phyloP scores from a whole-genome alignment of 2,329 filamentous ascomycete genomes.

The Gnomoniopsis sp. region DNA sequence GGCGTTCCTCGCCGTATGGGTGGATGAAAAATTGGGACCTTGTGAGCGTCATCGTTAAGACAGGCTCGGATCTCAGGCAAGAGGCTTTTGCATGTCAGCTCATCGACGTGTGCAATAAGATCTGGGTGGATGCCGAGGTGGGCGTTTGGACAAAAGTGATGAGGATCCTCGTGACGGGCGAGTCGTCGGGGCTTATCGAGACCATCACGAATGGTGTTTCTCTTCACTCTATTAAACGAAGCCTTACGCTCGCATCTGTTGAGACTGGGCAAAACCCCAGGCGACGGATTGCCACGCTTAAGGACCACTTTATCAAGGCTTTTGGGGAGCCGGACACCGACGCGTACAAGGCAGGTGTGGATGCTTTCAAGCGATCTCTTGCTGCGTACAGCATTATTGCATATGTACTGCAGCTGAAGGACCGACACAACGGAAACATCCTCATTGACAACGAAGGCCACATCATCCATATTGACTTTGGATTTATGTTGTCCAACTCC shows the following conservation, averaged over 20 bases:
- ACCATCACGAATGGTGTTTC: constrained; percentile 87
- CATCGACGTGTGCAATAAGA: constrained; percentile 76
- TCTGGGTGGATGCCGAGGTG: constrained; percentile 71
- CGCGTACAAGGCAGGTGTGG: constrained; percentile 67
- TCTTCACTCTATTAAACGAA: constrained; percentile 80
- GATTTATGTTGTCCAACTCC: constrained; percentile 86
- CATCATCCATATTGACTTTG: constrained; percentile 86
- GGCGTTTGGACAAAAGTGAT: constrained; percentile 87
- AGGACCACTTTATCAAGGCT: constrained; percentile 77
- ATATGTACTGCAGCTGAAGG: constrained; percentile 80
- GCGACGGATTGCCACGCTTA: constrained; percentile 73
- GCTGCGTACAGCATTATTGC: constrained; percentile 84
- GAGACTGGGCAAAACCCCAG: constrained; percentile 70
- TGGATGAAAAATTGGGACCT: constrained; percentile 88
- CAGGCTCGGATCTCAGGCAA: constrained; percentile 76
- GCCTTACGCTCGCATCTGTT: constrained; percentile 71
- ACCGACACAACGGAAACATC: constrained; percentile 83
- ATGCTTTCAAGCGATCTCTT: constrained; percentile 77
- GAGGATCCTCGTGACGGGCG: constrained; percentile 81
- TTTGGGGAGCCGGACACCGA: constrained; percentile 70
- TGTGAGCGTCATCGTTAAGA: constrained; percentile 84
- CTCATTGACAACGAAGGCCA: constrained; percentile 82
- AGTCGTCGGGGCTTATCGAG: constrained; percentile 80
- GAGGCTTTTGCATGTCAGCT: constrained; percentile 86
- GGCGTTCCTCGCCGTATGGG: constrained; percentile 78